Evolutionary conservation across 1,284 basidiomycete genomes (phyloP), one percentile per base, ranked within the genome.

Genomic region (Ustilago tritici): DNA sequence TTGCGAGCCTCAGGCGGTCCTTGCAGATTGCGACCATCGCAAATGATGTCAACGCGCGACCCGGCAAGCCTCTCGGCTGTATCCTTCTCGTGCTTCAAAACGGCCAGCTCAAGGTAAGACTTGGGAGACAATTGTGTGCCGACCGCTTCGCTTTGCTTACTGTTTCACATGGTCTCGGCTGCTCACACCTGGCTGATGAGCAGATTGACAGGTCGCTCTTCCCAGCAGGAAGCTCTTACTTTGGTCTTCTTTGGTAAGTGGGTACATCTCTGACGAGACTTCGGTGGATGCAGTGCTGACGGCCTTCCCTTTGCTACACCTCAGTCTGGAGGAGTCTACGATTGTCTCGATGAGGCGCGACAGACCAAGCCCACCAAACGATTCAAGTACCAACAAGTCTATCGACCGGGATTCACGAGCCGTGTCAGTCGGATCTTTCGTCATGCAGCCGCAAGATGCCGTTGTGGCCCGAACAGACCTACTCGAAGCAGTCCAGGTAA

Each of bases 171-270:
- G 23, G 23, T 10, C 9, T 5, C 32, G 2, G 23, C 2, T 14
- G 43, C 4, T 23, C 23, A 40, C 4, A 41, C 40, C 1, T 15
- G 40, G 6, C 40, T 14, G 14, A 28, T n/a, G 17, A 31, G 32
- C 61, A 72, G 70, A 61, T 72, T 17, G 70, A 53, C 31, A 11
- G 53, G 0, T 31, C 52, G 0, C 53, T 62, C 38, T 72, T 72
- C 28, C 53, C 70, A 2, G 9, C 36, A 5, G 4, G 28, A 9
- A 63, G 56, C 23, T 14, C 36, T 12, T 57, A 58, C 23, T 72
- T 72, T 49, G 64, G 70, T n/a, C 19, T 72, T n/a, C 17, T 64
- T 0, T 66, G 43, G 70, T 72, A 28, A 59, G 60, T 61, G 4
- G 1, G 7, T 9, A 14, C 15, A 35, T 38, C 23, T 15, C 15